Evolutionary conservation across 495 filamentous ascomycete genomes (phyloP), one percentile per base, ranked within the genome.

Genomic region (Xylaria sp.): DNA sequence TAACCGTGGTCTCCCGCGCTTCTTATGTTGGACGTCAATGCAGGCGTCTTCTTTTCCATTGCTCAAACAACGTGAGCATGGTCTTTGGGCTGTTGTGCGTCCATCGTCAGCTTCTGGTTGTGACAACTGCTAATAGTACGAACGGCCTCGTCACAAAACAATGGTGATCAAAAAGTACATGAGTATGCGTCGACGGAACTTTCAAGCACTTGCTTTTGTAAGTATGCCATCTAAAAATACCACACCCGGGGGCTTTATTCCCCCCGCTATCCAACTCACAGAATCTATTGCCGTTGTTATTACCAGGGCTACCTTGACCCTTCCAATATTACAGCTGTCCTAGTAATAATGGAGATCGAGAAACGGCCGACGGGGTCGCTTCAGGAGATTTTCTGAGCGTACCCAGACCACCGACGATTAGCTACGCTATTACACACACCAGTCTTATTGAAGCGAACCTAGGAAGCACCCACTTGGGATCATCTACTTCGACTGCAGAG

Each of bases 21-120:
- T 98, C 82, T 98, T 99, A 81, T 98, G 95, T 74, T 95, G 93
- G 29, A 98, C 94, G 80, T 99, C 96, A 63, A 94, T 86, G 74
- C 95, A 98, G n/a, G 92, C 88, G 64, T 94, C 91, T 87, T 97
- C 81, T 72, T 90, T 90, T 66, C 88, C 87, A 78, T 87, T 89
- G 63, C 82, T 85, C 65, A 87, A 75, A 76, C 89, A 91, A 64
- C 89, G 82, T 61, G 87, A 87, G 69, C 89, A 91, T 31, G 89
- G 89, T 63, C 89, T 84, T 71, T 88, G 85, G 40, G 86, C 89
- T 91, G 78, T 76, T 67, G n/a, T 74, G 59, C 8, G 52, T 63
- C 55, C 41, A 61, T 67, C n/a, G 70, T 68, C 55, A 71, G 69
- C 50, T 71, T 66, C 3, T 35, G 44, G 17, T 24, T 26, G 5